Conservation (phyloP, 108 stramenopile species). For the Skeletonema potamos region DNA sequence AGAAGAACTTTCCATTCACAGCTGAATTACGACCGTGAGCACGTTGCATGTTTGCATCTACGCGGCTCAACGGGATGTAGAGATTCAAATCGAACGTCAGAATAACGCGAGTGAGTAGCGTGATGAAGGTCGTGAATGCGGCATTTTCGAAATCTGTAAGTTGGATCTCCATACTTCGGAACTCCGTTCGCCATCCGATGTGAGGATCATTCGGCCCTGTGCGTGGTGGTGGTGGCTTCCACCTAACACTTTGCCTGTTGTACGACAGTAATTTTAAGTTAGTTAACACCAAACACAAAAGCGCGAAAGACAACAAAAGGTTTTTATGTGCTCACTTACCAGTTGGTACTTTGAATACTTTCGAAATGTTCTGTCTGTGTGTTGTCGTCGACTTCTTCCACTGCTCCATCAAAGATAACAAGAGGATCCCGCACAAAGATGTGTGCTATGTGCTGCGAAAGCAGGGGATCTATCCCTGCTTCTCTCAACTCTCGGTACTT, state of each 20-base stretch:
- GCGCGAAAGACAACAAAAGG: background rate
- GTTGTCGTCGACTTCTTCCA: conserved; percentile 93
- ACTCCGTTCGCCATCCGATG: conserved; percentile 98
- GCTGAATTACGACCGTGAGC: conserved; percentile 92
- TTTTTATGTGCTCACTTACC: conserved; percentile 53
- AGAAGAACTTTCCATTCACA: conserved; percentile 90
- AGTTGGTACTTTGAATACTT: conserved; percentile 98
- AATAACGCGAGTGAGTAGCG: conserved; percentile 93
- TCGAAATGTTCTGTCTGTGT: conserved; percentile 97
- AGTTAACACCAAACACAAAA: background rate
- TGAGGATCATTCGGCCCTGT: conserved; percentile 87
- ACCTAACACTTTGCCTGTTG: conserved; percentile 92
- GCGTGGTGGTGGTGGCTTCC: conserved; percentile 98
- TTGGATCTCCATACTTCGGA: conserved; percentile 98
- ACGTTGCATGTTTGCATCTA: conserved; percentile 98
- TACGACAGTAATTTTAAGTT: background rate
- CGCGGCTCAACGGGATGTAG: conserved; percentile 94
- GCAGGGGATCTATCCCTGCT: conserved; percentile 88
- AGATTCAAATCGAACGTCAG: conserved; percentile 98
- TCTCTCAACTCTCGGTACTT: conserved; percentile 72
- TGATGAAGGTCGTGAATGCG: conserved; percentile 94
- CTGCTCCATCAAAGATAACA: conserved; percentile 93
- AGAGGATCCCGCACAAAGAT: conserved; percentile 97
- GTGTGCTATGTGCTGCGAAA: conserved; percentile 95
- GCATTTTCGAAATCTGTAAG: conserved; percentile 99